Percentiles rank a stretch among this genome's conserved stretches.
Evolutionary conservation across 352 stramenopile species (phyloP).

Genomic region (Globisporangium camurandrum): DNA sequence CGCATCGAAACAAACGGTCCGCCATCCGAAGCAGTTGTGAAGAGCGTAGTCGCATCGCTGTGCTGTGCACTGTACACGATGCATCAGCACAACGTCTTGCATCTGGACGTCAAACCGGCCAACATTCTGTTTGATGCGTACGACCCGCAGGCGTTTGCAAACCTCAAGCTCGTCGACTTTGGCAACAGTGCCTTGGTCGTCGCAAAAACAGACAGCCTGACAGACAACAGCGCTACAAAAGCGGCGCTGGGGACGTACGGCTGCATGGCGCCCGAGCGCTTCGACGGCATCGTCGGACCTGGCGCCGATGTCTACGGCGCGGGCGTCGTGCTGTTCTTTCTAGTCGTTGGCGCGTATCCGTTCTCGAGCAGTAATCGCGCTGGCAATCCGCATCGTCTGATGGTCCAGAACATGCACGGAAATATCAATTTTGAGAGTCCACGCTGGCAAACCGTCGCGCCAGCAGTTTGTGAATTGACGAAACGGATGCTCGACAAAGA

Average conservation of each 20-base stretch:
- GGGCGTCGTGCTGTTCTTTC: constrained; percentile 55
- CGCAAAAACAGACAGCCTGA: background rate
- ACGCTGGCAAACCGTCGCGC: constrained; percentile 29
- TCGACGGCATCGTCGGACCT: constrained; percentile 34
- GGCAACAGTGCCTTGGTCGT: constrained; percentile 25
- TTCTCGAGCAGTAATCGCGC: constrained; percentile 32
- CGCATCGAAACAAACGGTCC: constrained; percentile 27
- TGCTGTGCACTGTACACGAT: constrained; percentile 39
- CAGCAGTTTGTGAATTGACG: constrained; percentile 23
- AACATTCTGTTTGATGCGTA: constrained; percentile 60
- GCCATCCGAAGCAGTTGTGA: constrained; percentile 24
- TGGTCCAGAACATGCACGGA: constrained; percentile 61
- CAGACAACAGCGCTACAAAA: background rate
- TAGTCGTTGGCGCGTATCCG: constrained; percentile 41
- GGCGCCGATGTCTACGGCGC: constrained; percentile 58
- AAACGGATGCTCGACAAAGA: constrained; percentile 46
- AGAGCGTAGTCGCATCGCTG: constrained; percentile 32
- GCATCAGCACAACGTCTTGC: constrained; percentile 43
- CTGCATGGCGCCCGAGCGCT: constrained; percentile 61
- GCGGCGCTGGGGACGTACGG: constrained; percentile 39
- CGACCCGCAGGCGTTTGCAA: constrained; percentile 22
- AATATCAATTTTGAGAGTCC: constrained; percentile 33
- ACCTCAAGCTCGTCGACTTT: constrained; percentile 68
- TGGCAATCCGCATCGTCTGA: constrained; percentile 42
- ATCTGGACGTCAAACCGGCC: constrained; percentile 55